These are phyloP conservation scores for Mycosarcoma maydis DNA, from an alignment of 1,284 basidiomycete species.

Conservation along the genomic window DNA sequence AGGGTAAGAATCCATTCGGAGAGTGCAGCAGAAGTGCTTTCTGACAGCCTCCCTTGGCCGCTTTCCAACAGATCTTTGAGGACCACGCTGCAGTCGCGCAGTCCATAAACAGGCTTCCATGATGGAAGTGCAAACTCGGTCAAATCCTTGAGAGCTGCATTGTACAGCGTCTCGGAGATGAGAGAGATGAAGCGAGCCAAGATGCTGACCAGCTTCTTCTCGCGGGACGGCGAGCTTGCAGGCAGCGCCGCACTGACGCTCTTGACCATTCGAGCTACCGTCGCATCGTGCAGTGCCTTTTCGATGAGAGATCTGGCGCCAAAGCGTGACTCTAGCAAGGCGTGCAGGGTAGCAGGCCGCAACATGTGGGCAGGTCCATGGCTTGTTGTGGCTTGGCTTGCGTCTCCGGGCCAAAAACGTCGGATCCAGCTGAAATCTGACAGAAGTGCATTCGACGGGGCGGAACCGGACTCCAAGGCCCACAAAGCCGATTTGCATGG, in stretches of 20 bases:
- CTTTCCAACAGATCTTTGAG: conserved; percentile 15
- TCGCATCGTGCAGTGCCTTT: conserved; percentile 31
- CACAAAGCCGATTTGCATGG: conserved; percentile 31
- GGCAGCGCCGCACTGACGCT: conserved; percentile 31
- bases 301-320: conserved; percentile 32
- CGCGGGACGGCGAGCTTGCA: conserved; percentile 36
- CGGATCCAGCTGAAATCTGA: conserved; percentile 36
- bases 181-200: conserved; percentile 16
- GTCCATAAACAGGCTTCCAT: conserved; percentile 2
- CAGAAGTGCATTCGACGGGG: conserved; percentile 16
- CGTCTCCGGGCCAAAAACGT: conserved; percentile 20
- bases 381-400: conserved; percentile 3
- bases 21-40: conserved; percentile 10
- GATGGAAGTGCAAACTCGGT: conserved; percentile 7
- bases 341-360: conserved; percentile 28
- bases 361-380: conserved; percentile 37
- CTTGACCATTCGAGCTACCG: conserved; percentile 34
- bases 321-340: conserved; percentile 33
- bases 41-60: conserved; percentile 6
- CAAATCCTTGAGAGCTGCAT: conserved; percentile 18
- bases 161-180: conserved; percentile 28
- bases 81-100: conserved; percentile 5
- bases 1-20: conserved; percentile 21
- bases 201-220: conserved; percentile 17
- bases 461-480: conserved; percentile 15